Evolutionary conservation across 2,329 filamentous ascomycete species (phyloP), one percentile per base, ranked within the genome.

Genomic region (Ramichloridium luteum): DNA sequence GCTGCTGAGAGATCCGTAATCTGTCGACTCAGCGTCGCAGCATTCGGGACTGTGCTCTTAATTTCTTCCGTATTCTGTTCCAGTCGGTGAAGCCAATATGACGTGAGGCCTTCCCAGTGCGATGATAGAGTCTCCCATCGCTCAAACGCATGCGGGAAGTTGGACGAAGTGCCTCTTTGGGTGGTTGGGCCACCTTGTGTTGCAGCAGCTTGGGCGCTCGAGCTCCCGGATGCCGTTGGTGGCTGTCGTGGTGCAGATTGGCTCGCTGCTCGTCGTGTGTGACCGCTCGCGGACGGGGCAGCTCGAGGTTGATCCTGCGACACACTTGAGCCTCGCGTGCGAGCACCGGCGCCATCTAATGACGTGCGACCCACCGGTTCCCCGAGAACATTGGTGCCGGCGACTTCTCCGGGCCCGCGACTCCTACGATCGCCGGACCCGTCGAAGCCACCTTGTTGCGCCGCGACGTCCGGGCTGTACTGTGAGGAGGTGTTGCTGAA

Each of bases 1-100:
- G 90, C 90, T 5, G 90, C 90, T 15, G 90, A 94, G n/a, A 98
- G 68, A 54, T 98, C 90, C 0, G 84, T 93, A 32, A 98, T 88
- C 54, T 98, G 90, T 17, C 90, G 77, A 8, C 85, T 83, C 49
- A 96, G 73, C 51, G 94, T 86, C 38, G 86, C 77, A 28, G 79
- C 85, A 15, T 96, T 62, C 0, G 88, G 82, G 2, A 54, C 44
- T 45, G 92, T 82, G 9, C 77, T 69, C 42, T 80, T 77, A 23
- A 93, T 72, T 43, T 93, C 85, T 32, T 85, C 77, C 16, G 81
- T 80, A 52, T 93, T 93, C 53, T 90, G 77, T 58, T 98, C 83
- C 5, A 98, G 66, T 45, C 85, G 77, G 28, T 84, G 80, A 43
- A 98, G 90, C 88, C 90, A 98, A 59, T 93, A 96, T 37, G 84